Base-by-base conservation (phyloP, 1,284 basidiomycete species). In the Gastroboletus turbinatus region DNA sequence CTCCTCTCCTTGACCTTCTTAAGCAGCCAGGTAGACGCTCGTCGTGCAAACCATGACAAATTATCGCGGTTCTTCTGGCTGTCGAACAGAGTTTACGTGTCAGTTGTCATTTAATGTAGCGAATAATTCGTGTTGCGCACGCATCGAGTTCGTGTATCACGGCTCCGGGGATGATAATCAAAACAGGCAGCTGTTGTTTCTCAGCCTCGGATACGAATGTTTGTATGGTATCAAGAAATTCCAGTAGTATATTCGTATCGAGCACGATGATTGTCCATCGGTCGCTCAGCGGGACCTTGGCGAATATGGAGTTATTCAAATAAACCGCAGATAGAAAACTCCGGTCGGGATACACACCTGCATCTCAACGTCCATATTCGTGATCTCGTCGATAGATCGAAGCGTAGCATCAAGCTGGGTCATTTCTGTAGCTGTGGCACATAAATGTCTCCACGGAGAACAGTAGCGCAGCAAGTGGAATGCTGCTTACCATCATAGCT, bases 71-170 rank as follows among this genome's bases (percentile, higher is more conserved):
- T 85, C 67, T 90, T 89, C 63, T 88, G 83, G 55, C 88, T 90
- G 63, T 49, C 46, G 54, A 35, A 30, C 19, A 55, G 43, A 40
- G 13, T 29, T 46, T 46, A 51, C 46, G 43, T 50, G 45, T 60
- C 38, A 56, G 32, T 38, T 13, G 21, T 56, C 21, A 32, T 38
- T 56, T 36, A n/a, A 30, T 48, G 19, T 55, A 48, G 14, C 17
- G 19, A 25, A 44, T 53, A 16, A 50, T 40, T 32, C 38, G 29
- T 46, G 16, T 27, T 52, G 60, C 82, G 57, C 65, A 88, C 88
- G 77, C 76, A 64, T 92, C 90, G 36, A 92, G 78, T 69, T 92
- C 89, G 50, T 82, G 77, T 53, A 91, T 77, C 17, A 92, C 89
- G 9, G 79, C 81, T 17, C 83, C 84, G 2, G 89, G 90, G 52